A percentile compares a stretch with the other conserved stretches of the same genome.
Evolutionary conservation across 495 filamentous ascomycete genomes (phyloP).

Genomic region (Xylaria nigripes): DNA sequence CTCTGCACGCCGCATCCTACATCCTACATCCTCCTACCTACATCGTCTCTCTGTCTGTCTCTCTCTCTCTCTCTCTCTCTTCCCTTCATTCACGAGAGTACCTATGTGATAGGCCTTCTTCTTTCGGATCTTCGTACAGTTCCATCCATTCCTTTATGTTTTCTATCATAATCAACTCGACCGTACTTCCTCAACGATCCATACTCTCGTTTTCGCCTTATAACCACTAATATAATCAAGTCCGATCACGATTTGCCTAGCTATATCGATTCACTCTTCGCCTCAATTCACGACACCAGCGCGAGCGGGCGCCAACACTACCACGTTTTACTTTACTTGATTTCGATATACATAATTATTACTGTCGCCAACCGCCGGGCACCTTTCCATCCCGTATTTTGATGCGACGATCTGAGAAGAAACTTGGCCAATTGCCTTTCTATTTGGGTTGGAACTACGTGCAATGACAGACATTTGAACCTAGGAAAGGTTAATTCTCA

Average conservation of each 20-base stretch:
- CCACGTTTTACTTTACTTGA: conserved; percentile 2
- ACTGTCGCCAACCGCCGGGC: not conserved
- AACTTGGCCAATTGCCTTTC: not conserved
- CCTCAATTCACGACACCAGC: conserved; percentile 18
- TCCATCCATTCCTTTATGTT: conserved; percentile 26
- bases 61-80: conserved; percentile 19
- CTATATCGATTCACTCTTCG: conserved; percentile 6
- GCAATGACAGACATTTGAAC: not conserved
- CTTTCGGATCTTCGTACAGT: conserved; percentile 24
- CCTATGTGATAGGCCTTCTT: conserved; percentile 22
- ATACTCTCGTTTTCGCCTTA: conserved; percentile 17
- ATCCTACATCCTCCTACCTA: no score
- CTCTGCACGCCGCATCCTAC: no score
- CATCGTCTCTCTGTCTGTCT: conserved; percentile 18
- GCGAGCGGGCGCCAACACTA: conserved; percentile 13
- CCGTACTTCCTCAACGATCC: conserved; percentile 15
- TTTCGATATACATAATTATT: not conserved
- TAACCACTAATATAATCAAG: conserved; percentile 4
- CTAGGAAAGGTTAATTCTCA: not conserved
- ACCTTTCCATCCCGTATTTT: not conserved
- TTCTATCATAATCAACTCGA: conserved; percentile 12
- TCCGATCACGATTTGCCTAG: conserved; percentile 15
- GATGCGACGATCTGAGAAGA: not conserved
- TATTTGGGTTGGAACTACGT: not conserved
- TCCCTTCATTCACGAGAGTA: conserved; percentile 15